Base-by-base conservation (phyloP, 139 green algal genomes). In the Spirogloea muscicola region DNA sequence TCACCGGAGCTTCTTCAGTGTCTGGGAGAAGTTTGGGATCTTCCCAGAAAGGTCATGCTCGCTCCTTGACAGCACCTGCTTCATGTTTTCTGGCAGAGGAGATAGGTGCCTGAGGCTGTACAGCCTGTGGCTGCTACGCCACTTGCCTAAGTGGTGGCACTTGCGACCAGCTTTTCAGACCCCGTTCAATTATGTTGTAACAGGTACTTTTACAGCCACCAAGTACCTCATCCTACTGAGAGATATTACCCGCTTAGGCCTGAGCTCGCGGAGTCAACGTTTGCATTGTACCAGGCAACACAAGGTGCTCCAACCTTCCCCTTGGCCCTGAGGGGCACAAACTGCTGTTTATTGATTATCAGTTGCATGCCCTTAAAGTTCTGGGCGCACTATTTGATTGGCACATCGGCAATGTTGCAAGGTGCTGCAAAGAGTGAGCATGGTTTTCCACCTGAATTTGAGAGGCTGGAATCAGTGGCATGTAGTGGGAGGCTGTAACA, bases 181-280 rank as follows among this genome's bases (percentile, higher is more conserved):
- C 21, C 21, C 21, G 21, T 21, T 21, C 21, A 31, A 55, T 55
- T 21, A 31, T n/a, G 21, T 62, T 62, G 40, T 62, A 43, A 33
- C 5, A 43, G 52, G 4, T 69, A 16, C 25, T 6, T 46, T 27
- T 72, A 59, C 9, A 25, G 6, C 3, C 40, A 41, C 1, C 37
- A 44, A 5, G 3, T 31, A 18, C 25, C 71, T 58, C 58, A 73
- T 29, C 34, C 60, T 9, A 55, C n/a, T 1, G 37, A 84, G 49
- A 69, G 59, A 27, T n/a, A 38, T 13, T 85, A 85, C 49, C 85
- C 85, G 4, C 73, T 95, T 59, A 84, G 93, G 42, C 93, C 93
- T 1, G 93, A 98, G 74, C 76, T 96, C 42, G 86, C 92, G 25
- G 93, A 97, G 86, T 90, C 76, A 49, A 91, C 90, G 1, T 97